Base-by-base conservation (phyloP, 2,329 filamentous ascomycete genomes). In the Pleoardoris graminearum region DNA sequence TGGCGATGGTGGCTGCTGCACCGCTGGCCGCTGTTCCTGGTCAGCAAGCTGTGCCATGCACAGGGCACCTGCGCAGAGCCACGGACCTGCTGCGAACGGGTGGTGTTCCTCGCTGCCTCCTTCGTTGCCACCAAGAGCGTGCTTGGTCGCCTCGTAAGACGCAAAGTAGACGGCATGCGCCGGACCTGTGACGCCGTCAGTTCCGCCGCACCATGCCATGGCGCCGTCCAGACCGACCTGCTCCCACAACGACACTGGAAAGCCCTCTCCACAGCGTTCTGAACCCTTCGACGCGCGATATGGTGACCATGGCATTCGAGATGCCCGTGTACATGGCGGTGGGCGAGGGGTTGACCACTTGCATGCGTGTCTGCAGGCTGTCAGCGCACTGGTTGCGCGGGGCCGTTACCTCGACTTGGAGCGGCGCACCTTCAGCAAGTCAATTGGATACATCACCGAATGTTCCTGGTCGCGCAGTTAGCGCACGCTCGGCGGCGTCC, bases 151-250 rank as follows among this genome's bases (percentile, higher is more conserved):
- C 79, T 99, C 94, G 74, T 97, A 99, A 35, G 94, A 97, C 50
- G 92, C 93, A 76, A 99, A 99, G 75, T 99, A 97, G 53, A 99
- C 91, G 38, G 94, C 94, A 71, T 99, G 94, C 55, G 94, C 94
- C 63, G 94, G 94, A 61, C 93, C 93, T 96, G 66, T 64, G 45
- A 36, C 44, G 55, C 62, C 48, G 70, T 73, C 63, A 61, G 62
- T 61, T 61, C 57, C 57, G 27, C 17, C 29, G 19, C 19, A n/a
- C 17, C 7, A 22, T 50, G 33, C 42, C 30, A 37, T 44, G 23
- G 36, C 41, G 25, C 16, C 35, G 29, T 37, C 35, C 5, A 21
- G 10, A 70, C 76, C 43, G 49, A 96, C 92, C 93, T 72, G 94
- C 94, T 71, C 94, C 94, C 43, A 97, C 84, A 57, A 97, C 89